phyloP scores from a whole-genome alignment of 1,284 basidiomycete genomes.

The Rugiboletus extremiorientalis region DNA sequence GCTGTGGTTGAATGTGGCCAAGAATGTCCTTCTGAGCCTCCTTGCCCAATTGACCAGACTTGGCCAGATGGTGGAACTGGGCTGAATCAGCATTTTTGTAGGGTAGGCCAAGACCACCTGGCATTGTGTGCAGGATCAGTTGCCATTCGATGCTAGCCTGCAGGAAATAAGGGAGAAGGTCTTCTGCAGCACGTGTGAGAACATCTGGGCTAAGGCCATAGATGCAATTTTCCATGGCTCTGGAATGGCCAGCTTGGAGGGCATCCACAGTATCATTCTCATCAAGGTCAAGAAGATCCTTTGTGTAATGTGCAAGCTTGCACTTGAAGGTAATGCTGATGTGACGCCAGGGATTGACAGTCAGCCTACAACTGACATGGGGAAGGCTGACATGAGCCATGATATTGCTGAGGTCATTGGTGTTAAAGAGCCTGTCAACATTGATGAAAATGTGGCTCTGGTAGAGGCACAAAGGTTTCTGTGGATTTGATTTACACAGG shows the following conservation, averaged over 20 bases:
- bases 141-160: not conserved
- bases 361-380: not conserved
- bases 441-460: not conserved
- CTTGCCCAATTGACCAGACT: not conserved
- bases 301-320: not conserved
- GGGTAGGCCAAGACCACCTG: not conserved
- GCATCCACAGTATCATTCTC: not conserved
- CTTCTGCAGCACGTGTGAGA: not conserved
- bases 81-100: not conserved
- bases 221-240: too few species aligned
- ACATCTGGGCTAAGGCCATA: not conserved
- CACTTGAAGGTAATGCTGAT: not conserved
- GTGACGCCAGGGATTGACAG: not conserved
- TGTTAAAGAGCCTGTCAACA: not conserved
- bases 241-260: too few species aligned
- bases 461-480: not conserved
- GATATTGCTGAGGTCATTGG: not conserved
- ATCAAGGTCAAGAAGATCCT: not conserved
- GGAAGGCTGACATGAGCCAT: not conserved
- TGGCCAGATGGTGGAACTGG: not conserved
- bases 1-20: not conserved
- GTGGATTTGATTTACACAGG: not conserved
- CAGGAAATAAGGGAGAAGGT: not conserved
- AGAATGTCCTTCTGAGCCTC: not conserved
- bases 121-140: too few species aligned